A percentile compares a stretch with the other conserved stretches of the same genome.
phyloP scores from a whole-genome alignment of 768 basidiomycete genomes.

The Podaxis sp. region DNA sequence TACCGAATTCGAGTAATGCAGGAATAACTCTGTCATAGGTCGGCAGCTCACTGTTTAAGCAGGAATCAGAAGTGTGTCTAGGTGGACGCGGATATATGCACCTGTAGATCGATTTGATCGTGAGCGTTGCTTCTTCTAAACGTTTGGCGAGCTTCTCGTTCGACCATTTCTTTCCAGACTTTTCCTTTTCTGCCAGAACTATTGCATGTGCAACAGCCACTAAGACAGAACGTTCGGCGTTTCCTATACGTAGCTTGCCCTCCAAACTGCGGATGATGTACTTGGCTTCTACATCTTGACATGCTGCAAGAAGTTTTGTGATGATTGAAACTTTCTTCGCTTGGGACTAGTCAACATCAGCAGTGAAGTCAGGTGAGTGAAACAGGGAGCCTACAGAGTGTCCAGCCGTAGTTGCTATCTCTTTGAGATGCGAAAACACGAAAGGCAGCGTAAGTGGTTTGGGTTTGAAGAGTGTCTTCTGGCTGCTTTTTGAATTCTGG shows the following conservation, averaged over 20 bases:
- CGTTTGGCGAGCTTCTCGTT: slow-evolving; percentile 69
- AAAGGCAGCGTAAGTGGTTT: slow-evolving; percentile 86
- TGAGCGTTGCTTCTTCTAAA: slow-evolving; percentile 74
- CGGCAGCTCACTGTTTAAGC: slow-evolving; percentile 76
- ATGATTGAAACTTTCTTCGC: slow-evolving; percentile 93
- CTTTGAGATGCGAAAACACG: slow-evolving; percentile 87
- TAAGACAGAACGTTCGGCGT: slow-evolving; percentile 94
- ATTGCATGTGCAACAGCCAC: slow-evolving; percentile 92
- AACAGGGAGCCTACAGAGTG: slow-evolving; percentile 56
- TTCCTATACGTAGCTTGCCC: slow-evolving; percentile 95
- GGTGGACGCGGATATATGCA: slow-evolving; percentile 28
- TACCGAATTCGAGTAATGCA: slow-evolving; percentile 77
- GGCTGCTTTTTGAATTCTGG: slow-evolving; percentile 90
- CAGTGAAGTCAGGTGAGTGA: not conserved
- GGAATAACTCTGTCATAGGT: slow-evolving; percentile 92
- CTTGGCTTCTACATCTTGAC: slow-evolving; percentile 90
- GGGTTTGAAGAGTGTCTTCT: slow-evolving; percentile 93
- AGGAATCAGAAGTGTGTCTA: slow-evolving; percentile 10
- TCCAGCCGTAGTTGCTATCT: slow-evolving; percentile 85
- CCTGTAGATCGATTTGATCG: slow-evolving; percentile 94
- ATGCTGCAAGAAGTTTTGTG: slow-evolving; percentile 90
- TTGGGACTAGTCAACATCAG: slow-evolving; percentile 65
- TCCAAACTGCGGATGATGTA: slow-evolving; percentile 95
- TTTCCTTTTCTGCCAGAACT: slow-evolving; percentile 78
- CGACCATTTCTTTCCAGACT: slow-evolving; percentile 66